A percentile compares a stretch with the other conserved stretches of the same genome.
Evolutionary conservation across 345 rosid genomes (phyloP).

Genomic region (Isatis tinctoria): DNA sequence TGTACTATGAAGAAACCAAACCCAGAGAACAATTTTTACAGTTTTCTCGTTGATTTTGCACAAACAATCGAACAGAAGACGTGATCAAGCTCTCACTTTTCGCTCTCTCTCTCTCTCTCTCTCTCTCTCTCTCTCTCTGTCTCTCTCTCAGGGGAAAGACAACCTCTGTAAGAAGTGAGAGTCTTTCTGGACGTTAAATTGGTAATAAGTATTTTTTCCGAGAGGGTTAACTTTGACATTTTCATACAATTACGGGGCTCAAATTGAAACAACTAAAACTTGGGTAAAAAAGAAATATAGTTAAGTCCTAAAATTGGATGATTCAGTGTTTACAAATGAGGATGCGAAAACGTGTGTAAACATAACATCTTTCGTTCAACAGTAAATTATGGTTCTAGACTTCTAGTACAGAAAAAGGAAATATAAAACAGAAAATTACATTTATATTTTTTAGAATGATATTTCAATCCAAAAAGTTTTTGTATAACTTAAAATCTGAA

Average conservation of each 20-base stretch:
- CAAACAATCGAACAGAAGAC: neutral
- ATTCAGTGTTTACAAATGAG: neutral
- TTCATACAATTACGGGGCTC: neutral
- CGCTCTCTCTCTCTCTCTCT: no score
- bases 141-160: neutral
- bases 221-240: neutral
- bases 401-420: no score
- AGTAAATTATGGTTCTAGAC: no score
- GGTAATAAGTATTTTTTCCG: neutral
- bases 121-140: neutral
- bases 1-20: neutral
- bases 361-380: no score
- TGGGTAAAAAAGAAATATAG: neutral
- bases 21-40: neutral
- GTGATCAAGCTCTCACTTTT: neutral
- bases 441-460: no score
- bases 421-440: no score
- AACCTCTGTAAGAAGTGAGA: conserved; percentile 1
- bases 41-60: neutral
- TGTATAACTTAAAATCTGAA: no score
- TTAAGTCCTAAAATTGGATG: neutral
- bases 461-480: no score
- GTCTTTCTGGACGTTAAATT: conserved; percentile 15
- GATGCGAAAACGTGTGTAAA: no score
- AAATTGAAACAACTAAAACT: neutral